Conservation (phyloP, 495 filamentous ascomycete species). For the Choiromyces venosus region DNA sequence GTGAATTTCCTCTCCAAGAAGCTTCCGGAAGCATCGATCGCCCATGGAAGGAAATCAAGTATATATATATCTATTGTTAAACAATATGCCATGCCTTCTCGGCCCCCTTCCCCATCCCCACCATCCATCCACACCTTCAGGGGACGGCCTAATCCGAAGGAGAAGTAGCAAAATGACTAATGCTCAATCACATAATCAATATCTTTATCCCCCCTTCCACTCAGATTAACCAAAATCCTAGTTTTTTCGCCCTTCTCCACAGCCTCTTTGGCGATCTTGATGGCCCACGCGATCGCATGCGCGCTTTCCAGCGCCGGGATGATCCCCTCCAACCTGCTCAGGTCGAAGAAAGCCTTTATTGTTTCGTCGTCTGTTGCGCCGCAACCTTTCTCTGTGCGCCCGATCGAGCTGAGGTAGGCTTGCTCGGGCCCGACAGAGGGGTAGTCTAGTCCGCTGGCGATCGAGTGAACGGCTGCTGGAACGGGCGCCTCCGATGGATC, state of each 20-base stretch:
- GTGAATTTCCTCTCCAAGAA: no score
- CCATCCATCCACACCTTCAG: no score
- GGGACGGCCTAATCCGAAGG: no score
- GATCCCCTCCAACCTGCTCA: conserved; percentile 28
- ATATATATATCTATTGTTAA: no score
- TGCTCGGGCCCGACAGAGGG: conserved; percentile 36
- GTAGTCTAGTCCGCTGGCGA: conserved; percentile 37
- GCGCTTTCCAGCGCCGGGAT: conserved; percentile 35
- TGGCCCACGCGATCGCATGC: conserved; percentile 31
- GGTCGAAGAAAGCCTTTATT: conserved; percentile 23
- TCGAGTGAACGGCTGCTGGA: conserved; percentile 34
- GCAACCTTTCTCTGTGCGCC: conserved; percentile 28
- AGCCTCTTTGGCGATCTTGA: conserved; percentile 23
- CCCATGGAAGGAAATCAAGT: no score
- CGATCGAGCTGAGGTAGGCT: conserved; percentile 27
- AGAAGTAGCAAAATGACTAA: conserved; percentile 26
- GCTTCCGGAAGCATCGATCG: no score
- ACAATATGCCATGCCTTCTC: no score
- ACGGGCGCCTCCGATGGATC: background rate
- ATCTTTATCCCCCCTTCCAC: conserved; percentile 44
- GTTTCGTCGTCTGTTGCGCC: conserved; percentile 35
- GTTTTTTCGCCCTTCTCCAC: conserved; percentile 23
- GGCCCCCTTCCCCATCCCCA: no score
- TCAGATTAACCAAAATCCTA: conserved; percentile 41
- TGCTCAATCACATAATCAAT: conserved; percentile 37